Percentiles rank a stretch among this genome's conserved stretches.
phyloP scores from a whole-genome alignment of 331 rosid species.

The Acacia pycnantha region DNA sequence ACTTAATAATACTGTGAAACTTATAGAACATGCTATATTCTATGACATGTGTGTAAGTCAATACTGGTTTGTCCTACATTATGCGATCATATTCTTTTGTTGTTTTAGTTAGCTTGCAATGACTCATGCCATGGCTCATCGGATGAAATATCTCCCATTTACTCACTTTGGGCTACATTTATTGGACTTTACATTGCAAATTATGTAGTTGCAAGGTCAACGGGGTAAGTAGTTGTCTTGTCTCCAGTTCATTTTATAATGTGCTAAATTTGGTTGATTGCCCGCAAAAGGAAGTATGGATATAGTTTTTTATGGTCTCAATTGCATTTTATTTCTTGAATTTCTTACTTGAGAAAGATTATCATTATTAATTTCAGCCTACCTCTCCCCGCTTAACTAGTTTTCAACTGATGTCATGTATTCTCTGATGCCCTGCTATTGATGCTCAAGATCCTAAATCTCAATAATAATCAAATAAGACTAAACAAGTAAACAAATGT shows the following conservation, averaged over 20 bases:
- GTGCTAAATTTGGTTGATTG: constrained; percentile 18
- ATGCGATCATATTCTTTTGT: constrained; percentile 24
- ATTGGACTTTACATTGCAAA: constrained; percentile 97
- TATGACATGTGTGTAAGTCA: background rate
- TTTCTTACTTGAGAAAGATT: background rate
- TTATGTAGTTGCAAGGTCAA: constrained; percentile 94
- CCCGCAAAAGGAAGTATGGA: background rate
- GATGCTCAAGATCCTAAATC: too few species aligned
- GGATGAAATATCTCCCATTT: constrained; percentile 89
- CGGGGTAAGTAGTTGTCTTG: constrained; percentile 67
- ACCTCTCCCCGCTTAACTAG: background rate
- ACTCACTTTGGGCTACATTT: constrained; percentile 97
- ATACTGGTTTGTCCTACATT: background rate
- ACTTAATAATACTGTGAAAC: constrained; percentile 23
- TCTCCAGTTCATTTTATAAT: constrained; percentile 11
- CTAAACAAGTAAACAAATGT: background rate
- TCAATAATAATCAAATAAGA: too few species aligned
- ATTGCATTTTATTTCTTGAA: background rate
- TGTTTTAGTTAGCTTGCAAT: constrained; percentile 84
- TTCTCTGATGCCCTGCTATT: too few species aligned
- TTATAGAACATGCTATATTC: constrained; percentile 17
- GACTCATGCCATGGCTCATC: constrained; percentile 85
- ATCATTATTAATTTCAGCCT: background rate
- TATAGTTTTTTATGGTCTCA: background rate
- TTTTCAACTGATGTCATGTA: background rate